Evolutionary conservation across 1,139 yeast species (phyloP), one percentile per base, ranked within the genome.

Genomic region (Saccharomyces hybrid): DNA sequence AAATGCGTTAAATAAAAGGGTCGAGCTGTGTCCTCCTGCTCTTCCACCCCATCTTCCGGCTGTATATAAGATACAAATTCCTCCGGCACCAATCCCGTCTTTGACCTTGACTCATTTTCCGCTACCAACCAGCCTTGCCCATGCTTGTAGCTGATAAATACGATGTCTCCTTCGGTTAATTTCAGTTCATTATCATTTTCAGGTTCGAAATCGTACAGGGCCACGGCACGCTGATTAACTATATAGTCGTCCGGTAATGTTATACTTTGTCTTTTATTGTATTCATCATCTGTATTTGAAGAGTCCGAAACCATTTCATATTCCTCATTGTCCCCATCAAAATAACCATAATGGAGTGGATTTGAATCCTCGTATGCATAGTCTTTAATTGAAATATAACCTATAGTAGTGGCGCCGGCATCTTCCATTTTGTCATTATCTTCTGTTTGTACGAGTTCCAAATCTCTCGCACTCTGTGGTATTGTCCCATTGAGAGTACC

Each of bases 121-220:
- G 98, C 98, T 51, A 93, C 98, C 4, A 95, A 77, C 99, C 99
- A 93, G 5, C 99, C 99, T 69, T 93, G 97, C 23, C 98, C 98
- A 69, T 93, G 97, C 58, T 96, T 80, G 70, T 91, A 91, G 57
- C 86, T 83, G 32, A 93, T 86, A 81, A 93, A 86, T 3, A 95
- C 82, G 19, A 82, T 71, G 70, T 93, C 98, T 42, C 97, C 96
- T 63, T 87, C 96, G 7, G 70, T 71, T 46, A 93, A 73, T 13
- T 80, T 82, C 52, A 91, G 82, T 65, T 93, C 99, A 69, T 93
- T 93, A 62, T 89, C 97, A 70, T 93, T 93, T 68, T 93, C 98
- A 0, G 99, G 97, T 32, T 75, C 77, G 68, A 93, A 93, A 63
- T 91, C 95, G 70, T 90, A 93, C 53, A 95, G 70, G 1, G 98